These are phyloP conservation scores for Agarophyton chilense DNA, from an alignment of 23 red algal genomes.

Conservation along the genomic window DNA sequence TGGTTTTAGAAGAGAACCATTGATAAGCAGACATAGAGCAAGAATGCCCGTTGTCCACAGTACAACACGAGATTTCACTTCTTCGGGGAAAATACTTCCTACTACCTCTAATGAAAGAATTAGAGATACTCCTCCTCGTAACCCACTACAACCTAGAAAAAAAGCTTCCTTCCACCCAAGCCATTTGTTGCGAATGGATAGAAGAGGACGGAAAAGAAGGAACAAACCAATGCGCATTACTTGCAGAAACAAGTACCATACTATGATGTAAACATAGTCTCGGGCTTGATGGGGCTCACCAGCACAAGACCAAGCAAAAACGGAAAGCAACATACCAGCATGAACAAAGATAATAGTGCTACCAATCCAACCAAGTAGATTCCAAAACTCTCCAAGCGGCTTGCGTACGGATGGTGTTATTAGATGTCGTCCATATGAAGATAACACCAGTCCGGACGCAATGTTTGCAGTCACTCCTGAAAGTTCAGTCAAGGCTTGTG, in stretches of 20 bases:
- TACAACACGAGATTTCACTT: slow-evolving; percentile 77
- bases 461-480: slow-evolving; percentile 89
- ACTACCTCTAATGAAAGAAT: slow-evolving; percentile 86
- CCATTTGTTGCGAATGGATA: slow-evolving; percentile 62
- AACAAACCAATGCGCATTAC: slow-evolving; percentile 79
- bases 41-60: slow-evolving; percentile 92
- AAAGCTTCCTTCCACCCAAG: slow-evolving; percentile 72
- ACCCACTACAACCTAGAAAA: slow-evolving; percentile 62
- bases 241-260: slow-evolving; percentile 77
- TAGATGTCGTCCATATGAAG: slow-evolving; percentile 65
- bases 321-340: slow-evolving; percentile 81
- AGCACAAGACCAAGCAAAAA: slow-evolving; percentile 85
- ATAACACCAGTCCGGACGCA: slow-evolving; percentile 74
- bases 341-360: slow-evolving; percentile 92
- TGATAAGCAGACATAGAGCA: slow-evolving; percentile 73
- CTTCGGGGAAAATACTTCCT: slow-evolving; percentile 42
- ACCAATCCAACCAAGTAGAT: slow-evolving; percentile 79
- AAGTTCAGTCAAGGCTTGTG: slow-evolving; percentile 71
- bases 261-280: slow-evolving; percentile 76
- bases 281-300: slow-evolving; percentile 56
- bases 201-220: slow-evolving; percentile 75
- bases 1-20: slow-evolving; percentile 80
- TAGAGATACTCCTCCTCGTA: slow-evolving; percentile 85
- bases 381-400: slow-evolving; percentile 84
- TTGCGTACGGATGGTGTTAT: slow-evolving; percentile 80